Conservation (phyloP, 2,329 filamentous ascomycete species). For the Microthyrium microscopicum region DNA sequence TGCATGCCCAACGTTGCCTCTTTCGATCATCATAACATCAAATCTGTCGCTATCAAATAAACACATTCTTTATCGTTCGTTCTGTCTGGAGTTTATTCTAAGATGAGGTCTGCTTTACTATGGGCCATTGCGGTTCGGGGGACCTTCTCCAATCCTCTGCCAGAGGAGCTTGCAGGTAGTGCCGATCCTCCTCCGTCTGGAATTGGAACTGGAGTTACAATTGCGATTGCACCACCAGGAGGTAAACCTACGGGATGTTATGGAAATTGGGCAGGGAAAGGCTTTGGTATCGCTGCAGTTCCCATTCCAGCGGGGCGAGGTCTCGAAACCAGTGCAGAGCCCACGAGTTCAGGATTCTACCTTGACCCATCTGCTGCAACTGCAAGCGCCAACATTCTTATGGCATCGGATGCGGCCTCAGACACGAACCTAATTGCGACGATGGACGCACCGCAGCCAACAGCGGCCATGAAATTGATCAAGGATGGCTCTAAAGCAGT, state of each 20-base stretch:
- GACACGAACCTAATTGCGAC: not conserved
- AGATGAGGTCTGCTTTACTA: not conserved
- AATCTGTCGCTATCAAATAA: too few species aligned
- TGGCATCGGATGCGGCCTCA: not conserved
- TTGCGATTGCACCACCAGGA: constrained; percentile 1
- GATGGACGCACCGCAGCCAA: not conserved
- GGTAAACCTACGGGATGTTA: constrained; percentile 1
- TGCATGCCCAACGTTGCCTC: too few species aligned
- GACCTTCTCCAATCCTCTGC: not conserved
- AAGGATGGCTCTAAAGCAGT: not conserved
- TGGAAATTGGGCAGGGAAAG: not conserved
- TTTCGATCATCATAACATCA: too few species aligned
- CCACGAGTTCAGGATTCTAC: not conserved
- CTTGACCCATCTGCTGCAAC: not conserved
- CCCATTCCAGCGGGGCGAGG: not conserved
- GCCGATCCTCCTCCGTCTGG: not conserved
- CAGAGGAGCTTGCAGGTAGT: too few species aligned
- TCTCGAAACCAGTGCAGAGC: too few species aligned
- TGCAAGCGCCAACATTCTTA: not conserved
- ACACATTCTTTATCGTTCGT: not conserved
- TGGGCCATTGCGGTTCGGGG: not conserved
- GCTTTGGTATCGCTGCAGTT: constrained; percentile 2
- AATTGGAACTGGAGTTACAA: constrained; percentile 2
- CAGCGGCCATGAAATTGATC: not conserved
- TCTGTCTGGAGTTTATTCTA: not conserved